A percentile compares a stretch with the other conserved stretches of the same genome.
These are phyloP conservation scores for Cercospora sesami DNA, from an alignment of 2,329 filamentous ascomycete genomes.

Conservation along the genomic window DNA sequence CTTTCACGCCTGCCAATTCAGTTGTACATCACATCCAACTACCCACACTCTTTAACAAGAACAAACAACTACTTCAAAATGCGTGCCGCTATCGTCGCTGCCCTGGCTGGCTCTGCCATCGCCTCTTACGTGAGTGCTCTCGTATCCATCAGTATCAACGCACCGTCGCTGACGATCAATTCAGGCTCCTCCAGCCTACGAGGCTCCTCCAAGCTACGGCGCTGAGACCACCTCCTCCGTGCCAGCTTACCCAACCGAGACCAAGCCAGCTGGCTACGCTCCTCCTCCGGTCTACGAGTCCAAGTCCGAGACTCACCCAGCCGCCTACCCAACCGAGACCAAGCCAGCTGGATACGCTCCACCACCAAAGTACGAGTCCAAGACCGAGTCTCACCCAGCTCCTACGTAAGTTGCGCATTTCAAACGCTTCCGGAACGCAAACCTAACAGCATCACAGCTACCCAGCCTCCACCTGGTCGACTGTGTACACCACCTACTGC, in stretches of 20 bases:
- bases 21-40: constrained; percentile 17
- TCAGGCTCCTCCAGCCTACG: constrained; percentile 12
- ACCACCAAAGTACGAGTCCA: neutral
- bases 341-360: neutral
- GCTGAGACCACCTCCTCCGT: constrained; percentile 4
- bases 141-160: neutral
- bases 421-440: neutral
- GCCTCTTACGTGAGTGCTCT: constrained; percentile 33
- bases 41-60: constrained; percentile 18
- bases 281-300: neutral
- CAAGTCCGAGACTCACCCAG: constrained; percentile 15
- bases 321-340: constrained; percentile 18
- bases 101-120: constrained; percentile 43
- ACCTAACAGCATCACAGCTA: neutral
- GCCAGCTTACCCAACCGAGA: neutral
- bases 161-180: neutral
- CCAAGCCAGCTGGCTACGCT: neutral
- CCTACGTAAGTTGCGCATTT: neutral
- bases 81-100: constrained; percentile 41
- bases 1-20: constrained; percentile 12
- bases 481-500: constrained; percentile 30
- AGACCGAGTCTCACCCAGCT: neutral
- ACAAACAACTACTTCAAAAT: constrained; percentile 37
- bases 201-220: constrained; percentile 10
- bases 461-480: constrained; percentile 9